Base-by-base conservation (phyloP, 345 rosid genomes). In the Euclidium syriacum region DNA sequence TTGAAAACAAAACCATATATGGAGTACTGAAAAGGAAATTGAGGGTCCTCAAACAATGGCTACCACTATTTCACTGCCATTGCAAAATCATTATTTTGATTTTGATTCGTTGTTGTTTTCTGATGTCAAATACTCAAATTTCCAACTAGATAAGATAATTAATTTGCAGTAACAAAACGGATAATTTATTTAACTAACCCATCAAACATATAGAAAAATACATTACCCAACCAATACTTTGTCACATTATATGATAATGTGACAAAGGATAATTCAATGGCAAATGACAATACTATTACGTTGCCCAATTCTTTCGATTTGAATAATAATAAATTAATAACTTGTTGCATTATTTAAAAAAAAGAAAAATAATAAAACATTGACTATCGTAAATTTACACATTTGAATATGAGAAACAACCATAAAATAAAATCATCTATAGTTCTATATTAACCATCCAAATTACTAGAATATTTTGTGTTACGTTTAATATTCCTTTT, bases 111-210 rank as follows among this genome's bases (percentile, higher is more conserved):
- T 16, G 62, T 26, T 25, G 24, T 39, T 39, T 58, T 41, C 63
- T 41, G 17, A 6, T 57, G 50, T 58, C 50, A 41, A 40, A 17
- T 10, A 57, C 38, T 25, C 50, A 39, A 11, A 57, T 6, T 57
- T 40, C 36, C 50, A 57, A 17, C 17, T 11, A 57, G 36, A 57
- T 57, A 57, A 41, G 36, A 26, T 57, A 57, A 57, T 41, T 57
- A 25, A 26, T 40, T 16, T 40, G 17, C 35, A 26, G 62, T 23
- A 4, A 18, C 2, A 29, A 17, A 32, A n/a, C 10, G 17, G 58
- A 53, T 53, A 52, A 20, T 4, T 51, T 22, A 53, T 52, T 32
- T 53, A 34, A 34, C 1, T 34, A 32, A 14, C 26, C 8, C 23
- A 6, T 46, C 1, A 20, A 32, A 14, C 26, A 18, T 46, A 6